These are phyloP conservation scores for Pulchroboletus neoregius DNA, from an alignment of 1,284 basidiomycete genomes.

Conservation along the genomic window DNA sequence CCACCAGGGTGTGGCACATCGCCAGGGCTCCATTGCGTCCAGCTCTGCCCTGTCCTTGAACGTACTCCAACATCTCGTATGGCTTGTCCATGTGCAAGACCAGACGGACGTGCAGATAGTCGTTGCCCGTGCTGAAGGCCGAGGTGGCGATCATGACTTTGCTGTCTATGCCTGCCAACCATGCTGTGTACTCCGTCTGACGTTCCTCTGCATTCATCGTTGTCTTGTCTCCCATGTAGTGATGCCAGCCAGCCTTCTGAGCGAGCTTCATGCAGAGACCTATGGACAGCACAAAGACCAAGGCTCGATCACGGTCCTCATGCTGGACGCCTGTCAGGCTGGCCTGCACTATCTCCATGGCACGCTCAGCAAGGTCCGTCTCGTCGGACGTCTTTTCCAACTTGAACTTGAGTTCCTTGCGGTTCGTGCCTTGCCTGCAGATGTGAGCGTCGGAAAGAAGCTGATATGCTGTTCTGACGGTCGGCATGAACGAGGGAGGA, in stretches of 20 bases:
- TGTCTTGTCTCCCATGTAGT: not conserved
- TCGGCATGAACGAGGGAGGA: not conserved
- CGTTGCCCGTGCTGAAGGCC: constrained; percentile 10
- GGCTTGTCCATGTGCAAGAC: constrained; percentile 7
- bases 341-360: too few species aligned
- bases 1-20: not conserved
- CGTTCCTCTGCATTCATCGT: not conserved
- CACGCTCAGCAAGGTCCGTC: too few species aligned
- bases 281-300: not conserved
- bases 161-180: not conserved
- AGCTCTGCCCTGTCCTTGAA: constrained; percentile 12
- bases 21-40: not conserved
- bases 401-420: not conserved
- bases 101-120: not conserved
- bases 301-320: too few species aligned
- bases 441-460: rapidly evolving
- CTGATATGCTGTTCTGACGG: rapidly evolving
- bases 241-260: not conserved
- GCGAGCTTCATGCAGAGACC: not conserved
- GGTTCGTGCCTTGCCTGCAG: not conserved
- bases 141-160: constrained; percentile 1
- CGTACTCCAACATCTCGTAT: constrained; percentile 4
- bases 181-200: not conserved
- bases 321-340: too few species aligned
- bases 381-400: not conserved